phyloP scores from a whole-genome alignment of 441 rosid species.

The Corymbia citriodora region DNA sequence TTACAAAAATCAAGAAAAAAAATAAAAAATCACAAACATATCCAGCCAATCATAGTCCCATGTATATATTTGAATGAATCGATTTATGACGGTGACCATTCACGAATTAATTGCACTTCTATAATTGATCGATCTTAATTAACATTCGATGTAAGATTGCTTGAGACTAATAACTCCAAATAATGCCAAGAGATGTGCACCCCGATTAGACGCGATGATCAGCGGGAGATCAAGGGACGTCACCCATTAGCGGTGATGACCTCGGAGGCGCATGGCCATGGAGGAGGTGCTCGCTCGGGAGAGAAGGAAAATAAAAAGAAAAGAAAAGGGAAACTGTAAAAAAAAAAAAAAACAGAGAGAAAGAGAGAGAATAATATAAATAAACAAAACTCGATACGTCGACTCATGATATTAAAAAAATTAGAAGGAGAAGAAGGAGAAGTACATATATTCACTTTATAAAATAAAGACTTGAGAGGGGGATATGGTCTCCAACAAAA shows the following conservation, averaged over 20 bases:
- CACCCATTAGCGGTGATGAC: background rate
- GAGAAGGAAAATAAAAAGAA: background rate
- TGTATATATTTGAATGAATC: background rate
- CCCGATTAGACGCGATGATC: no score
- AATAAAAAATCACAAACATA: background rate
- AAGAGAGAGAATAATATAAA: background rate
- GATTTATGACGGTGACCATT: background rate
- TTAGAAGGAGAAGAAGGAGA: no score
- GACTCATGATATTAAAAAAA: background rate
- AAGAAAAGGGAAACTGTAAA: background rate
- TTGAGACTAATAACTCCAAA: fast-evolving
- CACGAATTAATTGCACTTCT: background rate
- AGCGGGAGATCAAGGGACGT: background rate
- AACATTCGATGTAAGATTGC: fast-evolving
- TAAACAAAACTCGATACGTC: no score
- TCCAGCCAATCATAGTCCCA: background rate
- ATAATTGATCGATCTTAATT: fast-evolving
- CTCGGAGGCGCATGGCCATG: fast-evolving
- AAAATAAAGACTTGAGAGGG: background rate
- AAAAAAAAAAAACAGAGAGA: no score
- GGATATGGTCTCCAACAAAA: background rate
- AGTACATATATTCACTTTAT: background rate
- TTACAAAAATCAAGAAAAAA: background rate
- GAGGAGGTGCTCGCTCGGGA: background rate
- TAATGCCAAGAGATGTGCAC: background rate